These are phyloP conservation scores for Colletotrichum musae DNA, from an alignment of 2,329 filamentous ascomycete species.

Conservation along the genomic window DNA sequence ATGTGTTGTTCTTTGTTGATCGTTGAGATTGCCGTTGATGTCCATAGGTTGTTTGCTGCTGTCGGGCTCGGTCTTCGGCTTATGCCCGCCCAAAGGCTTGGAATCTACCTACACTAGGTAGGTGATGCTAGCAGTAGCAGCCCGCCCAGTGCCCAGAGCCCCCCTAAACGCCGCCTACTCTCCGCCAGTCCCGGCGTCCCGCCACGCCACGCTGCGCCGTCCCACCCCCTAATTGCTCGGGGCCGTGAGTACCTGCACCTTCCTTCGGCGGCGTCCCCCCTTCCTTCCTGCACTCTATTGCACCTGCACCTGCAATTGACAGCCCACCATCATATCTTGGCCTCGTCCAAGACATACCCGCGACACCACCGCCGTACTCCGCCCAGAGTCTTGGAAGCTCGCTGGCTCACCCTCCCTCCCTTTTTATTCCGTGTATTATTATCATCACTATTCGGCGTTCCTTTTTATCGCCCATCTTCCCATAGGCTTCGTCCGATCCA, in stretches of 20 bases:
- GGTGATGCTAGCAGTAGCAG: no score
- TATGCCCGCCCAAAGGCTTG: no score
- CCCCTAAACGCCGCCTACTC: background rate
- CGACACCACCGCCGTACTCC: background rate
- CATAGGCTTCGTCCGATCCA: slow-evolving; percentile 16
- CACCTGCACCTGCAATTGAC: slow-evolving; percentile 20
- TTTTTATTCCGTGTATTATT: background rate
- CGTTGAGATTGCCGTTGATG: background rate
- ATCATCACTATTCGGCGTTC: background rate
- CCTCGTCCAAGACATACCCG: slow-evolving; percentile 17
- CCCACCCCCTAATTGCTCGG: slow-evolving; percentile 12
- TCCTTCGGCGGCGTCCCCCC: no score
- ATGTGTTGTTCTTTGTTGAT: background rate
- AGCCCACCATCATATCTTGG: slow-evolving; percentile 13
- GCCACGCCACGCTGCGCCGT: slow-evolving; percentile 29
- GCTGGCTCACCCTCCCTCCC: slow-evolving; percentile 14
- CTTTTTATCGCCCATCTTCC: background rate
- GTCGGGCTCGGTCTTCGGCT: no score
- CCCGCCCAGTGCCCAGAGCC: no score
- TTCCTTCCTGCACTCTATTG: slow-evolving; percentile 7
- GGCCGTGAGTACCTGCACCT: background rate
- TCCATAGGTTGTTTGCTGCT: background rate
- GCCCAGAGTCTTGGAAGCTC: background rate
- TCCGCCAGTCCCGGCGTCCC: slow-evolving; percentile 29
- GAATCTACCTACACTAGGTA: no score